Base-by-base conservation (phyloP, 192 early-diverging fungal species). In the Dissophora ornata region DNA sequence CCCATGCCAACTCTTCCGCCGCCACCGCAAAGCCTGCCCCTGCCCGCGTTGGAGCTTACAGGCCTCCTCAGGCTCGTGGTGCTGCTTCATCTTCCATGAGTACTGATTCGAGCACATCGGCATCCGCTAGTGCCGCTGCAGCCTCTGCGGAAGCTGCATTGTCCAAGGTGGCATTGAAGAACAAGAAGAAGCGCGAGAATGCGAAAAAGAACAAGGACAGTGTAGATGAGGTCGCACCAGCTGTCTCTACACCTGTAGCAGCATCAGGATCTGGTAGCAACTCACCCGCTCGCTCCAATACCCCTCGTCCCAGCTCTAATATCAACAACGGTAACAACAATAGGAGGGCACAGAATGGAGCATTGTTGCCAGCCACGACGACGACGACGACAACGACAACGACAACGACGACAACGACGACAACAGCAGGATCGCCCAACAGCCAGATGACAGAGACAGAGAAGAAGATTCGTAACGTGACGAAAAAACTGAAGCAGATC, bases 401-500 rank as follows among this genome's bases (percentile, higher is more conserved):
- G n/a, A n/a, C n/a, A 38, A 38, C 36, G 7, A 9, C 36, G 36
- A 38, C 36, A 6, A 9, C 36, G 13, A 45, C 79, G 22, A 49
- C 67, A 64, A 59, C 53, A 42, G 59, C 56, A 52, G 42, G 21
- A 53, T 73, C 53, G 44, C 48, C 68, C 19, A 65, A 56, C 67
- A 79, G 69, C 40, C 50, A 67, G 28, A 78, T 84, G 65, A 68
- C 89, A 8, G 95, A 96, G 52, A 83, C 85, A 18, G 89, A 96
- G 53, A 99, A 97, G 86, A 93, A 92, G 77, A 84, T 96, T 61
- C 90, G 95, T 48, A 86, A 83, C 30, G 77, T 98, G 19, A 90
- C 93, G 53, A 99, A 97, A 84, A 99, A 98, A 81, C 71, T 98
- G 49, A 89, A 90, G 65, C 92, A 95, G 81, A 98, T 99, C 79